phyloP scores from a whole-genome alignment of 495 filamentous ascomycete genomes.

The Penicillium antarcticum region DNA sequence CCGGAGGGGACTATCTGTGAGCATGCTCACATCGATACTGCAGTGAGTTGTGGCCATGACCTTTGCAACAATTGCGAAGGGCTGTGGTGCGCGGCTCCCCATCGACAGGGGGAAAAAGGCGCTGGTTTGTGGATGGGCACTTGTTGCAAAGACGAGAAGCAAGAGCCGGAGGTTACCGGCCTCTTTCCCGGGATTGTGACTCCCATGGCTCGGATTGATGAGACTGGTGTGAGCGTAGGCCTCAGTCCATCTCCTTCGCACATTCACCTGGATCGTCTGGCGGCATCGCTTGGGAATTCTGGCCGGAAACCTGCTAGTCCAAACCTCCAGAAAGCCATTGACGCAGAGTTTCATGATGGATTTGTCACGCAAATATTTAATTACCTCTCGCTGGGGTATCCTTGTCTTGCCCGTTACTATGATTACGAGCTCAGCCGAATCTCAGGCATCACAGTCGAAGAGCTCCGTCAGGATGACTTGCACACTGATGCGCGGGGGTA shows the following conservation, averaged over 20 bases:
- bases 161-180: slow-evolving; percentile 4
- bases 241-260: slow-evolving; percentile 4
- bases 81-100: slow-evolving; percentile 38
- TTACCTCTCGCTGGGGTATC: slow-evolving; percentile 89
- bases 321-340: slow-evolving; percentile 50
- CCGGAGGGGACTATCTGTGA: slow-evolving; percentile 80
- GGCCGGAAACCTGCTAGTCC: slow-evolving; percentile 17
- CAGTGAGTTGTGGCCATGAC: neutral
- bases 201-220: slow-evolving; percentile 19
- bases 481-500: slow-evolving; percentile 62
- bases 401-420: slow-evolving; percentile 73
- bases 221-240: neutral
- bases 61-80: slow-evolving; percentile 27
- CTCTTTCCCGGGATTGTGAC: slow-evolving; percentile 23
- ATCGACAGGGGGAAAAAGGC: slow-evolving; percentile 25
- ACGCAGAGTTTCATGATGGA: slow-evolving; percentile 70
- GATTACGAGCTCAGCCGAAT: slow-evolving; percentile 81
- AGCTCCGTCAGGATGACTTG: slow-evolving; percentile 70
- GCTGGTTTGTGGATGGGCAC: slow-evolving; percentile 68
- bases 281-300: neutral
- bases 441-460: slow-evolving; percentile 58
- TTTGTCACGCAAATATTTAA: slow-evolving; percentile 96
- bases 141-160: slow-evolving; percentile 27
- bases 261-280: neutral
- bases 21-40: slow-evolving; percentile 35